Base-by-base conservation (phyloP, 2,329 filamentous ascomycete species). In the Monilinia laxa region DNA sequence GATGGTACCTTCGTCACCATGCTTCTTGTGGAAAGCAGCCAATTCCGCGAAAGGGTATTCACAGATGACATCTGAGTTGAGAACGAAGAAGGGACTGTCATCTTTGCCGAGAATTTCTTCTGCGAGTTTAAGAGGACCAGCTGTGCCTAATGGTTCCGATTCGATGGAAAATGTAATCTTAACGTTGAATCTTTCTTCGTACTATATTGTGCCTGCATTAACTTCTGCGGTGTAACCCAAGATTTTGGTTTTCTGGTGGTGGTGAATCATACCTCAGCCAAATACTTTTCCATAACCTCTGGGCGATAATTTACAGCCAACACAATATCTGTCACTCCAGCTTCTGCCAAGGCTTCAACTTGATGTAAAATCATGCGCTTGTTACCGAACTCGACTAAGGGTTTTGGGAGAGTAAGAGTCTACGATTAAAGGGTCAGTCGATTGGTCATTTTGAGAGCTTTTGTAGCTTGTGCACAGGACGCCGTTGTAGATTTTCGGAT, bases 291-390 rank as follows among this genome's bases (percentile, higher is more conserved):
- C 95, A 99, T 98, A 74, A 98, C 87, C 85, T 99, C 95, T 53
- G 94, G 94, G 73, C 94, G 88, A 85, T 99, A 99, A 86, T 99
- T 99, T 80, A 99, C 95, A 70, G 95, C 94, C 67, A 99, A 87
- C 66, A 99, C 94, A 76, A 99, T 96, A 82, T 98, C 93, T 70
- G 92, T 98, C 72, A 98, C 95, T 79, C 94, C 94, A 68, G 93
- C 94, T 68, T 89, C 90, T 73, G 95, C 94, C 73, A 99, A 86
- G 72, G 92, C 93, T 82, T 97, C 93, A 75, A 99, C 92, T 82
- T 99, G 94, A 82, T 98, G 94, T 77, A 96, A 86, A 80, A 99
- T 98, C 94, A 99, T 99, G 78, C 93, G 95, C 82, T 95, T 94
- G 86, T 99, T 99, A 78, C 88, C 93, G 77, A 99, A 99, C 82